Percentiles rank a stretch among this genome's conserved stretches.
Conservation (phyloP, 495 filamentous ascomycete species). For the Penicillium pulvis region DNA sequence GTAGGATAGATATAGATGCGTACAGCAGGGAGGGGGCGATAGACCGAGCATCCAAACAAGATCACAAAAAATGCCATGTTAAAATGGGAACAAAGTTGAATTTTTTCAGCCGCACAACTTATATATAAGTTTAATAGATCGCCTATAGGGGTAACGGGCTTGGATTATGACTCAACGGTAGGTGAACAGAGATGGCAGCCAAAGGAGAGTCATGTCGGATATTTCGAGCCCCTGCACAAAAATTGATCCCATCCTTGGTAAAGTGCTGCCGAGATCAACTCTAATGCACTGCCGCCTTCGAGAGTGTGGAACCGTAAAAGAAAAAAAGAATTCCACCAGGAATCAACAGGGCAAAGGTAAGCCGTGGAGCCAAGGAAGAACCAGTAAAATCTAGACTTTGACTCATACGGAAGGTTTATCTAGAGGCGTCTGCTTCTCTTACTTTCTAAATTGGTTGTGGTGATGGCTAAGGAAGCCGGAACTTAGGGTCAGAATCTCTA, state of each 20-base stretch:
- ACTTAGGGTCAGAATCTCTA: no score
- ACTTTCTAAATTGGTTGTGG: no score
- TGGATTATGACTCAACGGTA: conserved; percentile 19
- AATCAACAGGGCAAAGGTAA: conserved; percentile 17
- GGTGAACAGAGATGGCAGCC: conserved; percentile 16
- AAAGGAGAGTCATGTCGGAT: conserved; percentile 23
- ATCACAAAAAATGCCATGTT: conserved; percentile 9
- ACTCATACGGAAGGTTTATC: no score
- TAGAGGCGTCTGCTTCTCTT: no score
- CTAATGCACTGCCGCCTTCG: conserved; percentile 36
- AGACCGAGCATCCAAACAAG: background rate
- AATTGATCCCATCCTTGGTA: conserved; percentile 21
- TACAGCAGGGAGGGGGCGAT: background rate
- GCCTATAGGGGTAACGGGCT: conserved; percentile 13
- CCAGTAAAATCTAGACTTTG: no score
- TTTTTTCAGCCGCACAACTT: conserved; percentile 14
- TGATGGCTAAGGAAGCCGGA: no score
- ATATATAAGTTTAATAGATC: conserved; percentile 18
- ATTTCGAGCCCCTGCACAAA: conserved; percentile 3
- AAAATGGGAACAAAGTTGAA: conserved; percentile 11
- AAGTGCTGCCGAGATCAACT: conserved; percentile 36
- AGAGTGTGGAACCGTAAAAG: conserved; percentile 26
- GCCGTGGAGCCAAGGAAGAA: conserved; percentile 11
- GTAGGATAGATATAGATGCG: background rate
- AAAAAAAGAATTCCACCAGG: background rate